Percentiles rank a stretch among this genome's conserved stretches.
Evolutionary conservation across 371 early-diverging fungal species (phyloP).

Genomic region (Mycotypha africana): DNA sequence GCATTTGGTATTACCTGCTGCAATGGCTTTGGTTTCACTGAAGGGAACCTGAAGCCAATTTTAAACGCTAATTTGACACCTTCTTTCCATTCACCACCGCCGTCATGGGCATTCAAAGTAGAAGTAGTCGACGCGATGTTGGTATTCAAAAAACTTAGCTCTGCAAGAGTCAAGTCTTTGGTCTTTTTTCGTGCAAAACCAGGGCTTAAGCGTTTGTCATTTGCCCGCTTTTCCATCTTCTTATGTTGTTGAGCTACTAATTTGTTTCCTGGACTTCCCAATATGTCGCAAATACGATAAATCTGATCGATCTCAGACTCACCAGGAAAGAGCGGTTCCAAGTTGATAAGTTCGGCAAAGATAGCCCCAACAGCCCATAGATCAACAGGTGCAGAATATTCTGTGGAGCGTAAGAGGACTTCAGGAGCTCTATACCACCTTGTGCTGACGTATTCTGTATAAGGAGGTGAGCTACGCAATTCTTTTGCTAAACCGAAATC

Average conservation of each 20-base stretch:
- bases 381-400: constrained; percentile 96
- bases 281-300: constrained; percentile 62
- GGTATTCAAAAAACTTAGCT: neutral
- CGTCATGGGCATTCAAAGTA: constrained; percentile 18
- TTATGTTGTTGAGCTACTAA: constrained; percentile 11
- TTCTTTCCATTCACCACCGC: constrained; percentile 68
- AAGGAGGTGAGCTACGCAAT: constrained; percentile 76
- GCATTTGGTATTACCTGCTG: constrained; percentile 58
- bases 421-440: constrained; percentile 99
- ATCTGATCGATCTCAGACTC: constrained; percentile 90
- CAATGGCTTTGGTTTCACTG: constrained; percentile 52
- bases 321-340: constrained; percentile 92
- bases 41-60: constrained; percentile 65
- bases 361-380: constrained; percentile 98
- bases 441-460: constrained; percentile 94
- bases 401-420: constrained; percentile 80
- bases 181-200: constrained; percentile 34
- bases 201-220: constrained; percentile 28
- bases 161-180: neutral
- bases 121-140: constrained; percentile 1
- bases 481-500: constrained; percentile 95
- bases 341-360: constrained; percentile 82
- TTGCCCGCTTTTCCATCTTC: neutral
- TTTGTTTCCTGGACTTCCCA: constrained; percentile 54
- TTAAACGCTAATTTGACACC: constrained; percentile 59